Conservation (phyloP, 371 early-diverging fungal species). For the Mortierella sp. region DNA sequence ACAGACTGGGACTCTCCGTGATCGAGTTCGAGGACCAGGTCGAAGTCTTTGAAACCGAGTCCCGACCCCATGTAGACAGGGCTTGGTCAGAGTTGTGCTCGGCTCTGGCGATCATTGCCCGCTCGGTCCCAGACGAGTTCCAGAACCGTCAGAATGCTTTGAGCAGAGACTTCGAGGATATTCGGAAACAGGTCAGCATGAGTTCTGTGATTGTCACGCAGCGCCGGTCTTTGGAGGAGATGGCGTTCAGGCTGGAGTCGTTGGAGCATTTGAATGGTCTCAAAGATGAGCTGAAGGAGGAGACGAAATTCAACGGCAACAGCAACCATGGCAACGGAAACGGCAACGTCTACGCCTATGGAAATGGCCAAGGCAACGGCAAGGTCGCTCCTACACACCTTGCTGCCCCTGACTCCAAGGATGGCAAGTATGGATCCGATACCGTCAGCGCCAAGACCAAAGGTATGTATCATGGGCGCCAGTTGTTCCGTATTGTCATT, state of each 20-base stretch:
- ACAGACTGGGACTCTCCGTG: constrained; percentile 42
- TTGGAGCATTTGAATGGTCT: constrained; percentile 41
- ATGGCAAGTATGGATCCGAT: neutral
- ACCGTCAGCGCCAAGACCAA: constrained; percentile 23
- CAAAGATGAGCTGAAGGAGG: constrained; percentile 20
- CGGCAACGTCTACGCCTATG: neutral
- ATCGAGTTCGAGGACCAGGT: constrained; percentile 55
- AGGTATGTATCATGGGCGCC: constrained; percentile 9
- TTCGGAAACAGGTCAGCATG: constrained; percentile 41
- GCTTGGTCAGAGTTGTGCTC: constrained; percentile 54
- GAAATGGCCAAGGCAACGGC: neutral
- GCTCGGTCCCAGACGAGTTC: constrained; percentile 47
- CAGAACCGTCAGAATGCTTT: constrained; percentile 39
- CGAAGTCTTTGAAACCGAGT: constrained; percentile 51
- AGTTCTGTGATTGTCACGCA: constrained; percentile 54
- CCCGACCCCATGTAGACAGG: constrained; percentile 43
- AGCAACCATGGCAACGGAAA: neutral
- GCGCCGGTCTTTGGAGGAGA: constrained; percentile 44
- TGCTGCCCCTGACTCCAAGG: neutral
- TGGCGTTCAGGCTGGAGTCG: constrained; percentile 38
- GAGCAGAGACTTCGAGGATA: constrained; percentile 46
- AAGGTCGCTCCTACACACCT: neutral
- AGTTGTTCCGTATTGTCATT: neutral
- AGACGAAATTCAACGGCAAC: neutral
- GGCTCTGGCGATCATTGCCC: constrained; percentile 35